Percentiles rank a stretch among this genome's conserved stretches.
Evolutionary conservation across 192 early-diverging fungal species (phyloP).

Genomic region (Linnemannia hyalina): DNA sequence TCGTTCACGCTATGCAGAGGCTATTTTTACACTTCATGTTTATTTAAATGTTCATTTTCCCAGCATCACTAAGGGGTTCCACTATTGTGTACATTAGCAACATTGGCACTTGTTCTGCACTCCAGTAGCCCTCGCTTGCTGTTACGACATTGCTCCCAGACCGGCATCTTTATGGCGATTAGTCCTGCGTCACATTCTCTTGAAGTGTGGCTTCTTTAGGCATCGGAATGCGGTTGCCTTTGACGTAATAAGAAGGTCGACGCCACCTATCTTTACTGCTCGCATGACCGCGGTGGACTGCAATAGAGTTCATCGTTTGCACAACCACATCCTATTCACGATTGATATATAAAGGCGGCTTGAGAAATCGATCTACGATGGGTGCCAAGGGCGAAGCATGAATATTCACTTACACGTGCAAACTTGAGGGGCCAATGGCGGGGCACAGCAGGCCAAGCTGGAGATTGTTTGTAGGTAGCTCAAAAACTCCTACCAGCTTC

Average conservation of each 20-base stretch:
- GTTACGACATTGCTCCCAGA: too few species aligned
- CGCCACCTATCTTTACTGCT: conserved; percentile 11
- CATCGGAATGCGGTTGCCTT: conserved; percentile 25
- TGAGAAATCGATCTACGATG: neutral
- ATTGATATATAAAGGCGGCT: neutral
- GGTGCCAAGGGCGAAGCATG: neutral
- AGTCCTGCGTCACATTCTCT: neutral
- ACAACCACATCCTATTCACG: conserved; percentile 12
- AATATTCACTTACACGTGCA: conserved; percentile 23
- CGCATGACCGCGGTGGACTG: neutral
- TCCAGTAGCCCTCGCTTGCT: too few species aligned
- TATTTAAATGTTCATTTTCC: too few species aligned
- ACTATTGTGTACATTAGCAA: too few species aligned
- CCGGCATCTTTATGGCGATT: too few species aligned
- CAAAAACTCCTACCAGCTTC: conserved; percentile 19
- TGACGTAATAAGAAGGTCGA: conserved; percentile 32
- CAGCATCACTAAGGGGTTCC: too few species aligned
- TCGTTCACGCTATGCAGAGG: neutral
- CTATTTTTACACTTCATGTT: too few species aligned
- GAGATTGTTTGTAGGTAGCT: conserved; percentile 29
- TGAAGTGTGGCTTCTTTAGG: neutral
- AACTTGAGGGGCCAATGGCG: conserved; percentile 10
- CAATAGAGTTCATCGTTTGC: conserved; percentile 10
- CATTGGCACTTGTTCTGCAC: too few species aligned
- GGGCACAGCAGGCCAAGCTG: conserved; percentile 24